Evolutionary conservation across 306 rosid species (phyloP), one percentile per base, ranked within the genome.

Genomic region (Delonix regia): DNA sequence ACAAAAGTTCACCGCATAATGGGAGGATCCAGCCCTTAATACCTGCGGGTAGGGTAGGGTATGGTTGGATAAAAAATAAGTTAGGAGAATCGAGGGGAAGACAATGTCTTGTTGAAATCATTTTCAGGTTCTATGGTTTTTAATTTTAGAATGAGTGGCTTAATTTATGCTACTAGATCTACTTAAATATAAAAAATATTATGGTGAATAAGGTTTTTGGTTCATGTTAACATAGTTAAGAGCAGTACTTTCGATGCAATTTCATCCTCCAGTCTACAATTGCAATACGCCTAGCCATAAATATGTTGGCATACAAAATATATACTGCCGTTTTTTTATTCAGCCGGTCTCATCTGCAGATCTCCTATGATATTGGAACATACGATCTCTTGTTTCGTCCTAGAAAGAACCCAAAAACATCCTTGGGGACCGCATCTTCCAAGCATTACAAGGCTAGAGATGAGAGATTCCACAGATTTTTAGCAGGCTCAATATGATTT

Each of bases 361-460:
- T 90, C 77, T 90, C 89, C 6, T 89, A 92, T 79, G 93, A 83
- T 53, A 88, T 90, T 25, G 92, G 86, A 90, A 92, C 96, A 0
- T 92, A 92, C 82, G 97, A 92, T 79, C 86, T 87, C 84, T 89
- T 92, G 86, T 87, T 83, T 84, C 97, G 97, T 0, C 83, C 85
- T 16, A 80, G 81, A 77, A 87, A 75, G 66, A 83, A 80, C 75
- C 82, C 86, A 80, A 77, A 34, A 73, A 81, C 48, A 9, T 51
- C 81, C 11, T 51, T 83, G 14, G 83, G 28, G 33, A 59, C 69
- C 21, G 22, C 72, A 22, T 78, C 83, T 45, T 81, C 76, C 4
- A 71, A 34, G 60, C 48, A 60, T 72, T 81, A 82, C 9, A 78
- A 68, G 74, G 80, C 63, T 7, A 86, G 92, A 76, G 88, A 80